Evolutionary conservation across 768 basidiomycete species (phyloP), one percentile per base, ranked within the genome.

Genomic region (Boletus rubescentipes): DNA sequence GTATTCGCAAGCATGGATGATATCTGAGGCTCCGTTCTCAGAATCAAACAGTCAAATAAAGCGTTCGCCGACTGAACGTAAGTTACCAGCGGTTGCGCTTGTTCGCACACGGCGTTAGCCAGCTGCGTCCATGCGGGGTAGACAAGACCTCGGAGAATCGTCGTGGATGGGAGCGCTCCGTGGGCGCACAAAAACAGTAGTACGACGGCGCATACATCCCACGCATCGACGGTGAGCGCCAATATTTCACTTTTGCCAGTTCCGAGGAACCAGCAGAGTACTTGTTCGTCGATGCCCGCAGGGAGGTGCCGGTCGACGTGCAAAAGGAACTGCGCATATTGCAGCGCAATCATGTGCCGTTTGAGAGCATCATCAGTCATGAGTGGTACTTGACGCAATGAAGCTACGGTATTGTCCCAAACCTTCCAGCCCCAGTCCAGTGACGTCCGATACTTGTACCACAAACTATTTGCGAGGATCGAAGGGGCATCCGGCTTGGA

Each of bases 351-450:
- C 34, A 73, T 71, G 46, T 77, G 74, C 21, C 81, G 80, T 23
- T 71, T 76, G 48, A 69, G 65, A 8, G 66, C 53, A 51, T 85
- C 83, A 5, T 74, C 61, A 15, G 77, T 77, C 75, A 87, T 80
- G 40, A 70, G 68, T 7, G 85, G 82, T 40, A 89, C 76, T 65
- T 87, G 86, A 39, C 85, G 86, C 40, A 93, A 73, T 47, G 85
- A 86, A 7, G 87, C 82, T 40, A 93, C 77, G 1, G 86, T 83
- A 61, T 89, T 91, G 65, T 91, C 89, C 90, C 90, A 92, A 18
- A 87, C 86, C 61, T 85, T 87, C 83, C 83, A 87, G 2, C 81
- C 89, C 89, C 90, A 91, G 60, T 89, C 81, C 14, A 70, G 62
- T 0, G 88, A 81, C 15, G 81, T 82, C 39, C 87, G 83, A 61